Percentiles rank a stretch among this genome's conserved stretches.
Conservation (phyloP, 75 land plant species). For the Selaginella tamariscina region DNA sequence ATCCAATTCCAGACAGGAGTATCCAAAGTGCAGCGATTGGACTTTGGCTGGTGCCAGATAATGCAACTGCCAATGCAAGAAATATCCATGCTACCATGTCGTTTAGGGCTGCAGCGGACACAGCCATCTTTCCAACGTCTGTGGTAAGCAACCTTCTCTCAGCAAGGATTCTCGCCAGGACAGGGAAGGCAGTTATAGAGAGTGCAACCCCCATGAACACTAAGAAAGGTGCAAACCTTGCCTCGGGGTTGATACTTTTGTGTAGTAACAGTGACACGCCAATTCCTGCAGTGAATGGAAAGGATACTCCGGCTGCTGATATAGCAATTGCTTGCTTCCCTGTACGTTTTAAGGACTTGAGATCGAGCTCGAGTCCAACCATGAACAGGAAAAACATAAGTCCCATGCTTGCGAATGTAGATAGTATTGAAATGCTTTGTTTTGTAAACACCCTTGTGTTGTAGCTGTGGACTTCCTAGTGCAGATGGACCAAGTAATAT, state of each 20-base stretch:
- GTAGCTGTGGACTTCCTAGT: conserved; percentile 25
- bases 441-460: conserved; percentile 25
- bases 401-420: conserved; percentile 36
- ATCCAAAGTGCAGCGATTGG: conserved; percentile 55
- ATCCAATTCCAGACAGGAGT: conserved; percentile 43
- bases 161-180: conserved; percentile 73
- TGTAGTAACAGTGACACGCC: conserved; percentile 46
- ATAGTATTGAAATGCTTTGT: conserved; percentile 35
- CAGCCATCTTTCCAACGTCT: conserved; percentile 67
- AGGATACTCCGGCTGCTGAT: conserved; percentile 47
- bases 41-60: conserved; percentile 39
- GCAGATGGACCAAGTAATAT: conserved; percentile 39
- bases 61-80: conserved; percentile 64
- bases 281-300: conserved; percentile 51
- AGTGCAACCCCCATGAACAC: conserved; percentile 82
- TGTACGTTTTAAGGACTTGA: conserved; percentile 26
- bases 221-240: conserved; percentile 32
- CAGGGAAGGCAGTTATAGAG: conserved; percentile 81
- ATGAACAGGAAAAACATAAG: conserved; percentile 46
- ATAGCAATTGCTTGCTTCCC: conserved; percentile 47
- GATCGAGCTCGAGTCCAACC: conserved; percentile 49
- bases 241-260: conserved; percentile 18
- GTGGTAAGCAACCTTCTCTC: conserved; percentile 80
- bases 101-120: conserved; percentile 85
- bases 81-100: conserved; percentile 83